phyloP scores from a whole-genome alignment of 805 yeast species.

The Metschnikowia borealis region DNA sequence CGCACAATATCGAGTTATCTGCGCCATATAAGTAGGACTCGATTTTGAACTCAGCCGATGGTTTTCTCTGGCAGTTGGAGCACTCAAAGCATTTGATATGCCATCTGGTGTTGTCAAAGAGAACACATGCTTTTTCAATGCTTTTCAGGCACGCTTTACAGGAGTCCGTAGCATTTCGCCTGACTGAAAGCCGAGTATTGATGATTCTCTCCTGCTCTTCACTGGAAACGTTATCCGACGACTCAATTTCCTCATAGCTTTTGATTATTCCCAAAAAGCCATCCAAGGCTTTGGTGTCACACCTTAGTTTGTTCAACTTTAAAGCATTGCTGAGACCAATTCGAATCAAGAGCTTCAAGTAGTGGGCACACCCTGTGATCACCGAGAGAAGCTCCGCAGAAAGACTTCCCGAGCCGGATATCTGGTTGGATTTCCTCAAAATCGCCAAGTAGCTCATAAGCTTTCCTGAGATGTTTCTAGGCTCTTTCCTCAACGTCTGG shows the following conservation, averaged over 20 bases:
- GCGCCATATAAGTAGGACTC: constrained; percentile 16
- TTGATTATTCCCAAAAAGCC: constrained; percentile 54
- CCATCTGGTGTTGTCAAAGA: constrained; percentile 67
- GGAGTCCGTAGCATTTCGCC: constrained; percentile 65
- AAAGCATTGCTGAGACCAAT: constrained; percentile 76
- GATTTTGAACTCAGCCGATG: constrained; percentile 11
- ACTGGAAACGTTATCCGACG: constrained; percentile 8
- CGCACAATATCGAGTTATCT: constrained; percentile 46
- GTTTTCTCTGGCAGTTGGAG: constrained; percentile 45
- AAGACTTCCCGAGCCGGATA: constrained; percentile 38
- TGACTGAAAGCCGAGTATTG: constrained; percentile 37
- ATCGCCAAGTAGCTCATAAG: constrained; percentile 85
- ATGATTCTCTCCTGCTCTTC: constrained; percentile 8
- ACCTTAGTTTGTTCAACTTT: constrained; percentile 55
- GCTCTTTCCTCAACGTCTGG: constrained; percentile 52
- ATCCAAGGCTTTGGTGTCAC: constrained; percentile 59
- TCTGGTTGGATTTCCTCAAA: constrained; percentile 55
- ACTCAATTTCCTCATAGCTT: constrained; percentile 22
- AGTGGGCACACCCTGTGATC: constrained; percentile 90
- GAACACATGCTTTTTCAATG: constrained; percentile 80
- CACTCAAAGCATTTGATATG: constrained; percentile 75
- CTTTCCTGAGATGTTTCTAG: constrained; percentile 84
- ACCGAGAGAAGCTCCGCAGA: constrained; percentile 72
- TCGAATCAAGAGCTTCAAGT: constrained; percentile 77
- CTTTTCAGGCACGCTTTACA: constrained; percentile 70